Evolutionary conservation across 495 filamentous ascomycete species (phyloP).

Genomic region (Margaritispora aquatica): DNA sequence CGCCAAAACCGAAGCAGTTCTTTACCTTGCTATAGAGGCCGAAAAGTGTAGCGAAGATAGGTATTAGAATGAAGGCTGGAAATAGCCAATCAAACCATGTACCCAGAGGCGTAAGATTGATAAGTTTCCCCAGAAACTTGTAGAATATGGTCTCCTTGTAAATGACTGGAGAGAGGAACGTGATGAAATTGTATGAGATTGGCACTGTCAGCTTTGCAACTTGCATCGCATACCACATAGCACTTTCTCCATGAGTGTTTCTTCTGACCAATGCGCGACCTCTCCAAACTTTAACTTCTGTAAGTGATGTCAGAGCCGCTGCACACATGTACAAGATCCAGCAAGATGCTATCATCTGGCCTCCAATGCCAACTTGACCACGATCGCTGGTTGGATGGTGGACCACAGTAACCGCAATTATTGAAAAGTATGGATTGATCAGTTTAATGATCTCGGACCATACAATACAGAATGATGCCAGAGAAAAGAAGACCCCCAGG

Average conservation of each 20-base stretch:
- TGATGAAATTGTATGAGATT: constrained; percentile 91
- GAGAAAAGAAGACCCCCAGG: constrained; percentile 57
- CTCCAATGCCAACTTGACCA: constrained; percentile 72
- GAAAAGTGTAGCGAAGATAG: constrained; percentile 76
- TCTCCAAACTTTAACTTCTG: constrained; percentile 90
- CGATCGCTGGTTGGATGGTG: constrained; percentile 60
- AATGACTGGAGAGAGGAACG: constrained; percentile 64
- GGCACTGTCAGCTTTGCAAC: constrained; percentile 88
- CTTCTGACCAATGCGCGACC: constrained; percentile 84
- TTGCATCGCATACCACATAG: constrained; percentile 90
- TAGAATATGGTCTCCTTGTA: constrained; percentile 76
- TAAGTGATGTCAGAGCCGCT: constrained; percentile 77
- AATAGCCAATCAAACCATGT: constrained; percentile 83
- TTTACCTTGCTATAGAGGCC: constrained; percentile 81
- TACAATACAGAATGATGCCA: constrained; percentile 75
- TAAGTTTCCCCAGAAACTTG: constrained; percentile 72
- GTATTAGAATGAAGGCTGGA: constrained; percentile 77
- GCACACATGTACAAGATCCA: constrained; percentile 95
- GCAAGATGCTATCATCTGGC: constrained; percentile 72
- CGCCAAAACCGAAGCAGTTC: constrained; percentile 68
- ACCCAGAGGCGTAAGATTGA: constrained; percentile 79
- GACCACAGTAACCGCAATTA: constrained; percentile 79
- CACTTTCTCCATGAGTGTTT: constrained; percentile 84
- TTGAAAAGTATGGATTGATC: constrained; percentile 64
- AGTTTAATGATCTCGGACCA: constrained; percentile 89